Base-by-base conservation (phyloP, 2,329 filamentous ascomycete genomes). In the Phoma sp. region DNA sequence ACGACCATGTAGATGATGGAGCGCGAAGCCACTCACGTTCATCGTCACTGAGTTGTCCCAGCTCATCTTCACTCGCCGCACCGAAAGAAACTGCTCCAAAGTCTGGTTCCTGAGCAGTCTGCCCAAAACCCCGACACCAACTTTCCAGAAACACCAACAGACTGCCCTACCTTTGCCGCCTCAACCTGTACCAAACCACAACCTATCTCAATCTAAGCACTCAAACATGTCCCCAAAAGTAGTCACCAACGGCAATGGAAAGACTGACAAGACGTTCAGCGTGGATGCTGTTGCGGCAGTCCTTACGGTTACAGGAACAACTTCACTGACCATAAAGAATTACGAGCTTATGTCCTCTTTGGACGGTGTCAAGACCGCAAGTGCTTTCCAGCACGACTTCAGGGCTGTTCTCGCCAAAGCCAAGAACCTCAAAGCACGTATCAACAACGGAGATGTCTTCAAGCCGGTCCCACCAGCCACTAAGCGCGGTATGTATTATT, bases 291-390 rank as follows among this genome's bases (percentile, higher is more conserved):
- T 67, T n/a, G 47, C 61, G 4, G 57, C 61, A 15, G 38, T 65
- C 7, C 48, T 65, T 2, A 51, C 54, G 39, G 63, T 57, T 2
- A 36, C 53, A 1, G 64, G 61, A 15, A 62, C 21, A 4, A 50
- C 49, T 3, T 52, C 45, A 10, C 58, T 66, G 34, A 36, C 36
- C 10, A 52, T n/a, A 12, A 47, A 51, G 10, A 53, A 64, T 18
- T 66, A 61, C 45, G 55, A 61, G 10, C 34, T 65, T 23, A 66
- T 68, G 62, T 50, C 38, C 9, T 47, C 65, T 1, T 28, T 68
- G 2, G 65, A 68, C 34, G 64, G 65, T 12, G 49, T 32, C 5
- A 51, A 52, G 18, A 66, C 65, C 1, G 59, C 62, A 1, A 48
- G 45, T 2, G 58, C 53, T 2, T 66, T 64, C 28, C 40, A 66